These are phyloP conservation scores for Xylaria acuta DNA, from an alignment of 495 filamentous ascomycete genomes.

Conservation along the genomic window DNA sequence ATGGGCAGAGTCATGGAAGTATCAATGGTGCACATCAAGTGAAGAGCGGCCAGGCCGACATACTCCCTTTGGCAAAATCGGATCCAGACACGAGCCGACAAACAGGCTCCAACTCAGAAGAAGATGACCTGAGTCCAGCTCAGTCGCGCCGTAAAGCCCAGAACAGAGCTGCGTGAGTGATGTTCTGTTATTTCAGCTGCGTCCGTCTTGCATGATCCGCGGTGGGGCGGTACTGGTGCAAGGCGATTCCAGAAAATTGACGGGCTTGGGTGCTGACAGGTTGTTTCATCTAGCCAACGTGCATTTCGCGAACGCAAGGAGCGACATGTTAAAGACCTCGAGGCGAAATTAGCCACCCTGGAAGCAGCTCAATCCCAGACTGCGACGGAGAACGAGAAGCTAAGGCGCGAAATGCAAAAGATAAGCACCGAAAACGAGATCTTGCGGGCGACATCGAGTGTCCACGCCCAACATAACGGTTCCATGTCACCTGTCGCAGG, in stretches of 20 bases:
- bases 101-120: slow-evolving; percentile 54
- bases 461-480: slow-evolving; percentile 36
- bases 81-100: slow-evolving; percentile 45
- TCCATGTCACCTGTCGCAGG: slow-evolving; percentile 34
- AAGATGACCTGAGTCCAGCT: slow-evolving; percentile 73
- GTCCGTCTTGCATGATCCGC: neutral
- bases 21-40: slow-evolving; percentile 36
- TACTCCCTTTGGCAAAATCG: slow-evolving; percentile 46
- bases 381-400: slow-evolving; percentile 75
- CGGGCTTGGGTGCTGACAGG: slow-evolving; percentile 2
- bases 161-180: slow-evolving; percentile 91
- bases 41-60: slow-evolving; percentile 38
- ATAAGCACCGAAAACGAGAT: slow-evolving; percentile 92
- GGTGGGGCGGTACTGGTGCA: neutral
- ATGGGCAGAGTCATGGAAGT: slow-evolving; percentile 33
- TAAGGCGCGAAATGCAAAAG: slow-evolving; percentile 80
- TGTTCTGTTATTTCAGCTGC: slow-evolving; percentile 25
- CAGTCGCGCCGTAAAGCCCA: slow-evolving; percentile 92
- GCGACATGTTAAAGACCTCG: slow-evolving; percentile 88
- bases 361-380: slow-evolving; percentile 59
- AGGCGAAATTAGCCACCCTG: slow-evolving; percentile 79
- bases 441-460: slow-evolving; percentile 74
- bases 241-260: neutral
- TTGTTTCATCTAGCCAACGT: slow-evolving; percentile 66
- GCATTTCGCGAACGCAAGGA: slow-evolving; percentile 98